Conservation (phyloP, 345 rosid genomes). For the Mangifera indica region DNA sequence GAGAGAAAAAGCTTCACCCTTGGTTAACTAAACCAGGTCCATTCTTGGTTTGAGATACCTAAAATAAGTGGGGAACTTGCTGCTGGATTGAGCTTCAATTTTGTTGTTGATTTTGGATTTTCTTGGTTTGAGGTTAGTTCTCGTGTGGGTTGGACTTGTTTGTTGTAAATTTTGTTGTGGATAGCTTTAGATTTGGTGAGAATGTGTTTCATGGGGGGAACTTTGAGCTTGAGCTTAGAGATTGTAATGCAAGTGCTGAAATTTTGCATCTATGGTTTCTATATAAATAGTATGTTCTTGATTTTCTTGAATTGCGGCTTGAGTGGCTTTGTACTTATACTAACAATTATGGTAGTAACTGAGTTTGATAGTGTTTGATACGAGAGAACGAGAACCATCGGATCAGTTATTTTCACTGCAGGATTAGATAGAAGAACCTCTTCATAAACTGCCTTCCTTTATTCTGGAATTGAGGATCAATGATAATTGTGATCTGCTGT, state of each 20-base stretch:
- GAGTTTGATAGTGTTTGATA: background rate
- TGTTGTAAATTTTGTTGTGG: slow-evolving; percentile 14
- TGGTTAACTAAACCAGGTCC: slow-evolving; percentile 2
- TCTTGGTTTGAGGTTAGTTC: slow-evolving; percentile 25
- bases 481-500: background rate
- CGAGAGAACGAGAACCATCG: background rate
- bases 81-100: slow-evolving; percentile 20
- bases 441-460: background rate
- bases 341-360: background rate
- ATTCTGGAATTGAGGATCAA: background rate
- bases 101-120: slow-evolving; percentile 5
- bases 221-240: background rate
- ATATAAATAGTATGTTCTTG: background rate
- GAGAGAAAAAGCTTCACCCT: background rate
- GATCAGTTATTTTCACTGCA: background rate
- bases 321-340: background rate
- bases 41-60: slow-evolving; percentile 16
- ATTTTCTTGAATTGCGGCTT: background rate
- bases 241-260: background rate
- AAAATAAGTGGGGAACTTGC: slow-evolving; percentile 21
- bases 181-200: slow-evolving; percentile 15
- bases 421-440: background rate
- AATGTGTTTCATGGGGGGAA: background rate
- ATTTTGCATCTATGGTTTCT: slow-evolving; percentile 13
- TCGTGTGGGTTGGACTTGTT: slow-evolving; percentile 28